These are phyloP conservation scores for Bruguiera gymnorhiza DNA, from an alignment of 345 rosid species.

Conservation along the genomic window DNA sequence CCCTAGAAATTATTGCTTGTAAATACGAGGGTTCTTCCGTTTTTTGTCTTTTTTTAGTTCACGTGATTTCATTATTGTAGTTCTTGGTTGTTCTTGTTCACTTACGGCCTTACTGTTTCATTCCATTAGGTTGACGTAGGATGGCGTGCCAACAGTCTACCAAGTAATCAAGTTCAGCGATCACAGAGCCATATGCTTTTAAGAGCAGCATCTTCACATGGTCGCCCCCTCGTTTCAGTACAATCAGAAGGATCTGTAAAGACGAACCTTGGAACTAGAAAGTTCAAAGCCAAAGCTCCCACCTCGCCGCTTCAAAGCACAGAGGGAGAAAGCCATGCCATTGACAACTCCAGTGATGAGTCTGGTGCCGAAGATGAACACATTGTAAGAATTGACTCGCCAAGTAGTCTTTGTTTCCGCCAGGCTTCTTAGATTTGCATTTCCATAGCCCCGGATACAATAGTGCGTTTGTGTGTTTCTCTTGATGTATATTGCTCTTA, in stretches of 20 bases:
- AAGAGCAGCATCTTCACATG: conserved; percentile 26
- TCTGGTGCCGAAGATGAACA: conserved; percentile 55
- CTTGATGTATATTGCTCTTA: too few relatives aligned
- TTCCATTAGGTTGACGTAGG: conserved; percentile 47
- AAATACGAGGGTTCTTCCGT: neutral
- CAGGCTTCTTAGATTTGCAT: conserved; percentile 29
- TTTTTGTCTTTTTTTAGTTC: neutral
- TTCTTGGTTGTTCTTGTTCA: conserved; percentile 7
- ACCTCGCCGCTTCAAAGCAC: conserved; percentile 12
- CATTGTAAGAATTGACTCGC: conserved; percentile 71
- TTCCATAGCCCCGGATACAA: too few relatives aligned
- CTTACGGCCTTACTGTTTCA: conserved; percentile 8
- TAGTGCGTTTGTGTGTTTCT: too few relatives aligned
- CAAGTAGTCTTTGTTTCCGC: conserved; percentile 61
- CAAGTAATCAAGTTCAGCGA: conserved; percentile 31
- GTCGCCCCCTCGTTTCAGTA: conserved; percentile 35
- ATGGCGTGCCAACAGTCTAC: conserved; percentile 37
- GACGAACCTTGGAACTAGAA: conserved; percentile 29
- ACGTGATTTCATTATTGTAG: neutral
- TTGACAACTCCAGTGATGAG: conserved; percentile 56
- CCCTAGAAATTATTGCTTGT: neutral
- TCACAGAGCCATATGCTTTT: conserved; percentile 39
- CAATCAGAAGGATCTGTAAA: conserved; percentile 55
- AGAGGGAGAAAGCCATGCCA: conserved; percentile 4
- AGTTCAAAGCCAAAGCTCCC: conserved; percentile 14